phyloP scores from a whole-genome alignment of 768 basidiomycete genomes.

The Crepidotus variabilis region DNA sequence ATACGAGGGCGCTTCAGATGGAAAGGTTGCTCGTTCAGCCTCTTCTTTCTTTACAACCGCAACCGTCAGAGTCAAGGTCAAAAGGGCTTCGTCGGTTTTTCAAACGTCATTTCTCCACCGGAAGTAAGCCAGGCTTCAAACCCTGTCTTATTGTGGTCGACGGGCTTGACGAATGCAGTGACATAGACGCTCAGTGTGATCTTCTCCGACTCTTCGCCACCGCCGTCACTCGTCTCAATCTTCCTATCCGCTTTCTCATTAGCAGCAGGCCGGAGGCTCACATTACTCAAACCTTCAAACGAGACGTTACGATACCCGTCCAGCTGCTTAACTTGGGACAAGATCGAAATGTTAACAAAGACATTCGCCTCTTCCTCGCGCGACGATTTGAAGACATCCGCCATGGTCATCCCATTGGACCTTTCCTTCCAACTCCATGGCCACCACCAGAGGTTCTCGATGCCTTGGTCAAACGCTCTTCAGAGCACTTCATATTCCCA shows the following conservation, averaged over 20 bases:
- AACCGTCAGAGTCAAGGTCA: not conserved
- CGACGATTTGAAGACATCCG: conserved; percentile 2
- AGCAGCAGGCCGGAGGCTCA: conserved; percentile 3
- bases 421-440: not conserved
- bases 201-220: not conserved
- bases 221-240: not conserved
- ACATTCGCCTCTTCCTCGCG: conserved; percentile 4
- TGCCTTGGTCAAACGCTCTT: not conserved
- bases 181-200: not conserved
- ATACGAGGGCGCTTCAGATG: not conserved
- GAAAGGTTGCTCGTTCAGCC: not conserved
- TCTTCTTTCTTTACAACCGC: not conserved
- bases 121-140: too few relatives aligned
- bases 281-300: not conserved
- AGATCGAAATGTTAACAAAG: not conserved
- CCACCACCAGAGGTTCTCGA: not conserved
- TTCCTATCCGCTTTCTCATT: conserved; percentile 3
- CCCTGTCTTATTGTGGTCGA: not conserved
- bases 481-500: not conserved
- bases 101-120: not conserved
- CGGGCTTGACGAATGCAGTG: not conserved
- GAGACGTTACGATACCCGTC: not conserved
- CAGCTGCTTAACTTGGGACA: conserved; percentile 1
- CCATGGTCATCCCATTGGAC: not conserved
- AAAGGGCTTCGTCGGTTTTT: not conserved